Base-by-base conservation (phyloP, 257 asterid genomes). In the Primulina eburnea region DNA sequence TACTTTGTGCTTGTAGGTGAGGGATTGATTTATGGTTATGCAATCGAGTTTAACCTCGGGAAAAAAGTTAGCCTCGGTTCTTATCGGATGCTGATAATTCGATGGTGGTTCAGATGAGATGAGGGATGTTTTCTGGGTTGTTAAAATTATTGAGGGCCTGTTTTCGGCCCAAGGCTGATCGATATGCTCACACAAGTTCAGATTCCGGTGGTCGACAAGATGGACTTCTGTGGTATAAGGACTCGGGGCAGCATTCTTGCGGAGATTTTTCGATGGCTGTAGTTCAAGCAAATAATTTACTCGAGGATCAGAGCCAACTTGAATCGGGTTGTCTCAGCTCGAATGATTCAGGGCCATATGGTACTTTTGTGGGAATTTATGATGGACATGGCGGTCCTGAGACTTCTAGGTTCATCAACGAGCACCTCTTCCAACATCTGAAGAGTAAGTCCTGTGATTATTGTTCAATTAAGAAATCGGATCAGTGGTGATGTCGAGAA, bases 341-440 rank as follows among this genome's bases (percentile, higher is more conserved):
- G 26, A 79, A 72, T 68, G 90, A 85, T 56, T 76, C 84, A 12
- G 90, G 90, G 16, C 97, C 86, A 0, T 87, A 81, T 67, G 97
- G 97, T 73, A 87, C 96, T 9, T 89, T 90, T 77, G 92, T 90
- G 64, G 97, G 97, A 75, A 79, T 90, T 73, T 89, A 89, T 69
- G 97, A 90, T 69, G 97, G 97, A 29, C 97, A 90, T 75, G 96
- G 97, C 32, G 97, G 97, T 34, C 96, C 95, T 2, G 92, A 89
- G 73, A 79, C 95, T 60, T 86, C 97, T 38, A 82, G 97, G 59
- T 90, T 84, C 68, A 81, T 89, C 70, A 89, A 88, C 35, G 91
- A 87, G 26, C 83, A 90, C 77, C 86, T 90, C 82, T 88, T 86
- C 74, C 90, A 78, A 32, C 92, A 90, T 81, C 79, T 88, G 71